Conservation (phyloP, 257 asterid genomes). For the Ajuga chamaepitys region DNA sequence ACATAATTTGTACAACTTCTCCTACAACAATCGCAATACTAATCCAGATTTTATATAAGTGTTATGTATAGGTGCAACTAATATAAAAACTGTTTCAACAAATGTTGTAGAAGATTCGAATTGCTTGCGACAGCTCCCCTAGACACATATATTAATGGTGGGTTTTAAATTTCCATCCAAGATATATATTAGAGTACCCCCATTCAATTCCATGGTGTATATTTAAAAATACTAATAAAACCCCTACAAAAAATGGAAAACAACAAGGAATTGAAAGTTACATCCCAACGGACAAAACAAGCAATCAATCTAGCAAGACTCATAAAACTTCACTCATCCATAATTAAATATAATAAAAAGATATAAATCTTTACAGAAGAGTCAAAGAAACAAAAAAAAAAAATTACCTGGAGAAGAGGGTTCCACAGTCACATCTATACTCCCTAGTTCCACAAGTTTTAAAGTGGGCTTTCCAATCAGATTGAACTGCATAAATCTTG, state of each 20-base stretch:
- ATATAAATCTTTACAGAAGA: neutral
- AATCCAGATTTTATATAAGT: too few relatives aligned
- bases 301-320: neutral
- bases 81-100: too few relatives aligned
- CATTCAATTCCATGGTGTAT: neutral
- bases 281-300: too few relatives aligned
- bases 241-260: neutral
- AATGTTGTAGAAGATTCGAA: too few relatives aligned
- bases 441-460: constrained; percentile 89
- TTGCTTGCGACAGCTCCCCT: too few relatives aligned
- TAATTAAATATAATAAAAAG: neutral
- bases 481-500: constrained; percentile 77
- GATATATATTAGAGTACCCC: too few relatives aligned
- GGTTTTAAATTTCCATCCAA: neutral
- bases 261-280: neutral
- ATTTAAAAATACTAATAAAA: too few relatives aligned
- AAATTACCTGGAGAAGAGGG: constrained; percentile 70
- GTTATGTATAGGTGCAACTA: too few relatives aligned
- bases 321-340: neutral
- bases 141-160: too few relatives aligned
- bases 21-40: too few relatives aligned
- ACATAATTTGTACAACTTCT: too few relatives aligned
- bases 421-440: constrained; percentile 85
- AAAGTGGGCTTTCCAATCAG: constrained; percentile 88
- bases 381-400: neutral